A percentile compares a stretch with the other conserved stretches of the same genome.
phyloP scores from a whole-genome alignment of 176 grass and related monocot genomes.

The Zizania latifolia region DNA sequence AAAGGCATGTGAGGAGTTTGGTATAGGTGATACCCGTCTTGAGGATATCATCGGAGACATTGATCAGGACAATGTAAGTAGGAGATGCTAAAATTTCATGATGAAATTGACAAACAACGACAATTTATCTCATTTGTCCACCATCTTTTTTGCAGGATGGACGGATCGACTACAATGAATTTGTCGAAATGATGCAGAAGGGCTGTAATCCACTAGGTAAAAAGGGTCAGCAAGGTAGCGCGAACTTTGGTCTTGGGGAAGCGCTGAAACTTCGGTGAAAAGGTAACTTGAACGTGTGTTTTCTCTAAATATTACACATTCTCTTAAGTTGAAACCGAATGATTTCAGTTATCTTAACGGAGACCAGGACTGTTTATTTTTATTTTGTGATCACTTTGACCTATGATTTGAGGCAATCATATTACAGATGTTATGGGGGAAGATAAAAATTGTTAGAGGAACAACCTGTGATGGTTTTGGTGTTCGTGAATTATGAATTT shows the following conservation, averaged over 20 bases:
- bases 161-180: slow-evolving; percentile 73
- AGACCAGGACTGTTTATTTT: background rate
- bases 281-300: slow-evolving; percentile 18
- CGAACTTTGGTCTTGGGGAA: slow-evolving; percentile 56
- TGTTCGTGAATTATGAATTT: background rate
- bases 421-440: background rate
- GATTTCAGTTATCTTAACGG: background rate
- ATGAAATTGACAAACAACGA: background rate
- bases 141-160: slow-evolving; percentile 43
- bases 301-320: background rate
- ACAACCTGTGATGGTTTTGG: background rate
- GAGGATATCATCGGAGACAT: slow-evolving; percentile 71
- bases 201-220: slow-evolving; percentile 50
- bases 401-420: background rate
- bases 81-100: background rate
- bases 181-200: slow-evolving; percentile 75
- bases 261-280: slow-evolving; percentile 63
- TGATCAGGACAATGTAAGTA: slow-evolving; percentile 69
- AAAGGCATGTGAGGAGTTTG: slow-evolving; percentile 74
- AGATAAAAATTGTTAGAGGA: background rate
- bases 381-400: background rate
- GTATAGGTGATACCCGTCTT: slow-evolving; percentile 57
- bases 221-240: slow-evolving; percentile 51
- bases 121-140: background rate
- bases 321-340: background rate